Percentiles rank a stretch among this genome's conserved stretches.
These are phyloP conservation scores for Persicaria maculosa DNA, from an alignment of 148 eudicot species.

Conservation along the genomic window DNA sequence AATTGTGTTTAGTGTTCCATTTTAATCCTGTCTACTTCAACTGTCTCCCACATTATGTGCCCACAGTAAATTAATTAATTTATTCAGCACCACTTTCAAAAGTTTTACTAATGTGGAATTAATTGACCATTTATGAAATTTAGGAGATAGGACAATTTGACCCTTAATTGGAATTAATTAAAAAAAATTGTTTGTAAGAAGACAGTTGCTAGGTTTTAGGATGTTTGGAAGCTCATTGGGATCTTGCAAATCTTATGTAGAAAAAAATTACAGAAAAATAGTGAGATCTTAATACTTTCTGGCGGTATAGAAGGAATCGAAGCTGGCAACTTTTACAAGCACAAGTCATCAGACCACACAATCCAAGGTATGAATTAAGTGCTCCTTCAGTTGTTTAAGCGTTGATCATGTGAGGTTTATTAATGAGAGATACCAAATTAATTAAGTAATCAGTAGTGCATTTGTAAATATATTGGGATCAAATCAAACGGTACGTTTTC, in stretches of 20 bases:
- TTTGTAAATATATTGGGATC: constrained; percentile 5
- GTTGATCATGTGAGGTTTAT: constrained; percentile 4
- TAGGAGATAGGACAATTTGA: constrained; percentile 7
- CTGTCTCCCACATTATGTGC: constrained; percentile 7
- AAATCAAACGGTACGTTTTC: too few relatives aligned
- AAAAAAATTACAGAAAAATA: neutral
- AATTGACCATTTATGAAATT: neutral
- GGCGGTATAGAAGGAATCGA: constrained; percentile 10
- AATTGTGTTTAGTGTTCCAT: constrained; percentile 6
- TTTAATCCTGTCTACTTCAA: constrained; percentile 7
- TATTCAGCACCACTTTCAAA: neutral
- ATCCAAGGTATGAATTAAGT: constrained; percentile 3
- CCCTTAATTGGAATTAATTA: neutral
- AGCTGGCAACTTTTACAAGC: constrained; percentile 10
- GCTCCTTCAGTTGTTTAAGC: neutral
- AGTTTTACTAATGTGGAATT: neutral
- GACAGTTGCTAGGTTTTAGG: constrained; percentile 8
- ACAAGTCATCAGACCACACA: constrained; percentile 10
- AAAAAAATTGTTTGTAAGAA: neutral
- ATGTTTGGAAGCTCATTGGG: constrained; percentile 10
- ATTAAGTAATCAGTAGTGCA: neutral
- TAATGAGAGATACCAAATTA: constrained; percentile 2
- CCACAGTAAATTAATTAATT: neutral
- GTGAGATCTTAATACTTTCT: neutral
- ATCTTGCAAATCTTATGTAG: neutral